Evolutionary conservation across 305 asterid genomes (phyloP).

Genomic region (Lippia alba): DNA sequence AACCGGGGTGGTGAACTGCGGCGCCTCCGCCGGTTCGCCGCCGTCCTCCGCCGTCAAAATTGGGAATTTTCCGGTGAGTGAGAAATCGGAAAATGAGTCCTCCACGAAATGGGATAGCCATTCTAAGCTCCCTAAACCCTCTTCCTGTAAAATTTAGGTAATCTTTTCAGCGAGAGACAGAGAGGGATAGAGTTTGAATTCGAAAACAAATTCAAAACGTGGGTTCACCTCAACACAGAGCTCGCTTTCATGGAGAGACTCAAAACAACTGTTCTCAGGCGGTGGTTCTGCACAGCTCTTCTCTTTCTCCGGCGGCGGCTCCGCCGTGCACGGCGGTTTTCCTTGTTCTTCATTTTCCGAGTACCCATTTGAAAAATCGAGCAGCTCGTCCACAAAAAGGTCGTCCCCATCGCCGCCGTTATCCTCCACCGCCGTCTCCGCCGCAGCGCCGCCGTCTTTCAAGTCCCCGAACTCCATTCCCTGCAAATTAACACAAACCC

Average conservation of each 20-base stretch:
- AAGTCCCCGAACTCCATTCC: constrained; percentile 60
- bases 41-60: constrained; percentile 35
- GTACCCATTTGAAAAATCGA: constrained; percentile 71
- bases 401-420: constrained; percentile 50
- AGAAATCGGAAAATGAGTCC: constrained; percentile 63
- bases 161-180: neutral
- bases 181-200: neutral
- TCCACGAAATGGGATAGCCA: constrained; percentile 85
- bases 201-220: constrained; percentile 23
- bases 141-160: constrained; percentile 52
- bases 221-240: constrained; percentile 57
- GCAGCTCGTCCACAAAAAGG: constrained; percentile 78
- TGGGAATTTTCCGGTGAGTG: constrained; percentile 46
- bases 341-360: constrained; percentile 43
- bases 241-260: constrained; percentile 53
- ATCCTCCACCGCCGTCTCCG: constrained; percentile 47
- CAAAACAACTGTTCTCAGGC: constrained; percentile 32
- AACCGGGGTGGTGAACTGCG: constrained; percentile 55
- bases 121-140: constrained; percentile 76
- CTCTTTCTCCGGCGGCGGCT: constrained; percentile 43
- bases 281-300: neutral
- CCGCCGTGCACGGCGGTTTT: constrained; percentile 36
- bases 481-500: constrained; percentile 42
- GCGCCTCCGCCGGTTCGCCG: constrained; percentile 36
- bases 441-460: constrained; percentile 41